Percentiles rank a stretch among this genome's conserved stretches.
These are phyloP conservation scores for Coniochaeta sp. DNA, from an alignment of 2,329 filamentous ascomycete species.

Conservation along the genomic window DNA sequence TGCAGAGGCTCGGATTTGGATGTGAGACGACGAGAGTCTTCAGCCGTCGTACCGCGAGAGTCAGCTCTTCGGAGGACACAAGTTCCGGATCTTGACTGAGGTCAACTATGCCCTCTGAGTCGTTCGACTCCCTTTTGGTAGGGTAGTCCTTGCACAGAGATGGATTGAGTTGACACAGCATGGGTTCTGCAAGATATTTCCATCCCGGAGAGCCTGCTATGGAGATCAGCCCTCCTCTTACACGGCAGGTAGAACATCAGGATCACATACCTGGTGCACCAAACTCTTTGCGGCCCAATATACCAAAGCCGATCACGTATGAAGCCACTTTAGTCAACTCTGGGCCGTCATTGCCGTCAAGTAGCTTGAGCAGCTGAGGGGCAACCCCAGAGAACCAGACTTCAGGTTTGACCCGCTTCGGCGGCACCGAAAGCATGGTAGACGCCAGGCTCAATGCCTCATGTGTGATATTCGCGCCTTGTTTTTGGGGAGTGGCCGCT, in stretches of 20 bases:
- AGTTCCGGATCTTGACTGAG: constrained; percentile 34
- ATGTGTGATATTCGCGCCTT: constrained; percentile 57
- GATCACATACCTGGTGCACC: constrained; percentile 51
- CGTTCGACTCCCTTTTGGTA: constrained; percentile 9
- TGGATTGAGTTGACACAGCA: constrained; percentile 12
- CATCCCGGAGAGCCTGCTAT: constrained; percentile 15
- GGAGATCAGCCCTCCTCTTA: not conserved
- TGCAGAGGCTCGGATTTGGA: constrained; percentile 58
- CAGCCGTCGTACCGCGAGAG: constrained; percentile 45
- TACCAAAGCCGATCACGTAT: constrained; percentile 58
- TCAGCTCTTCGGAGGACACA: constrained; percentile 38
- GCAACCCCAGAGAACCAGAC: constrained; percentile 54
- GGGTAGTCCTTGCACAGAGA: not conserved
- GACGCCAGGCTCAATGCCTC: constrained; percentile 60
- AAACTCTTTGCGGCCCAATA: constrained; percentile 54
- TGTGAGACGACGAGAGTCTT: constrained; percentile 52
- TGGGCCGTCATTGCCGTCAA: constrained; percentile 52
- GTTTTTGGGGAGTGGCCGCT: constrained; percentile 38
- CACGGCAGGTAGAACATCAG: constrained; percentile 7
- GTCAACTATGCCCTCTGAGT: constrained; percentile 33
- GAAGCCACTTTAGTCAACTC: constrained; percentile 52
- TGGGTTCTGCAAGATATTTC: constrained; percentile 15
- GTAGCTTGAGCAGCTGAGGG: constrained; percentile 51
- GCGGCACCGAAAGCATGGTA: constrained; percentile 52
- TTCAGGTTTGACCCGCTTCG: constrained; percentile 42